phyloP scores from a whole-genome alignment of 257 asterid genomes.

The Vinca minor region DNA sequence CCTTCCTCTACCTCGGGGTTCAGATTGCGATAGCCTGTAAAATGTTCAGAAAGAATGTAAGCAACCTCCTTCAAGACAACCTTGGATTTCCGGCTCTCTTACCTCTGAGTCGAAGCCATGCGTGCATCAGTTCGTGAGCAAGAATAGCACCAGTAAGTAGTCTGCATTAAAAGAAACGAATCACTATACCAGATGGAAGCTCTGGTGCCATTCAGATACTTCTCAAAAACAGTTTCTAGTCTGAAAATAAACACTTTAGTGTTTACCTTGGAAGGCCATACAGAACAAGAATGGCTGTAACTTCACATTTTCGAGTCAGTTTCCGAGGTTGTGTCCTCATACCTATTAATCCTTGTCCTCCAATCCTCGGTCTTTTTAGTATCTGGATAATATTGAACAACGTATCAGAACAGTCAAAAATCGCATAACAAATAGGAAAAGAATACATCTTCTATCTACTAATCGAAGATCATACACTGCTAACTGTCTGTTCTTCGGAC shows the following conservation, averaged over 20 bases:
- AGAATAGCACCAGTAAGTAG: conserved; percentile 93
- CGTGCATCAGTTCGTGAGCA: conserved; percentile 97
- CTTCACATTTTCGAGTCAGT: conserved; percentile 78
- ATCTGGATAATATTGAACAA: conserved; percentile 36
- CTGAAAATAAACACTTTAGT: not conserved
- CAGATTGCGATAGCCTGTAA: conserved; percentile 70
- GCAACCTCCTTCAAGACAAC: too few species aligned
- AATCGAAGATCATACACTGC: conserved; percentile 53
- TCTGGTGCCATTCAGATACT: too few species aligned
- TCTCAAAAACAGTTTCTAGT: not conserved
- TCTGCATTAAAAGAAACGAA: conserved; percentile 35
- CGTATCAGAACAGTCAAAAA: not conserved
- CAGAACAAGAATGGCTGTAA: conserved; percentile 89
- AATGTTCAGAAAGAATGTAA: too few species aligned
- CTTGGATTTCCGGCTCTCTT: too few species aligned
- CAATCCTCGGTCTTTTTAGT: conserved; percentile 69
- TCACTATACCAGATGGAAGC: not conserved
- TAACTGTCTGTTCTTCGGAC: conserved; percentile 94
- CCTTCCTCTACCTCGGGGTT: conserved; percentile 89
- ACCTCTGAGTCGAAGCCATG: conserved; percentile 95
- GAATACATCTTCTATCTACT: not conserved
- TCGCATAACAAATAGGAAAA: not conserved
- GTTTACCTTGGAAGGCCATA: conserved; percentile 94
- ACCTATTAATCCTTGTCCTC: conserved; percentile 65
- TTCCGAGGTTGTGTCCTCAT: conserved; percentile 80